Base-by-base conservation (phyloP, 1,284 basidiomycete genomes). In the Porogramme epimiltina region DNA sequence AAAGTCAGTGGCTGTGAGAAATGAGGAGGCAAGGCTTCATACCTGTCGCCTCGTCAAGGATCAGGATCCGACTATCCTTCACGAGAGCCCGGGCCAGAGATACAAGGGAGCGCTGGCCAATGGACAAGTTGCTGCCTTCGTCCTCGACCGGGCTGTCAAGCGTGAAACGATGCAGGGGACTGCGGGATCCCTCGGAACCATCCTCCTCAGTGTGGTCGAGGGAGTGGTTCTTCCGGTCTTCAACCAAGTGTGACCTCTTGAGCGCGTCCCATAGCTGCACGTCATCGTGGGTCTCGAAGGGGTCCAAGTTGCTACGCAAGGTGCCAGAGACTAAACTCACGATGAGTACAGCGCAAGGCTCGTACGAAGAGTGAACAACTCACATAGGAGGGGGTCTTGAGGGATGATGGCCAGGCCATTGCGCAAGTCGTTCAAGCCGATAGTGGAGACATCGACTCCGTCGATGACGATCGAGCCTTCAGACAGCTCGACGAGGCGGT, bases 141-240 rank as follows among this genome's bases (percentile, higher is more conserved):
- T 91, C 90, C 55, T 95, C 91, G 48, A 97, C 82, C 1, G 80
- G 71, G 42, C 82, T 89, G 66, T 96, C 93, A 8, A 95, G 77
- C 16, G 80, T 86, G 71, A 94, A 94, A 33, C 68, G 50, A 34
- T 58, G 63, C 2, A 61, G 54, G 2, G 62, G 62, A 3, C 54
- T 51, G 43, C 54, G 59, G 26, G 59, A 39, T 2, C 45, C 45
- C 16, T 37, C 34, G 4, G 43, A 39, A 25, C 64, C 64, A 16
- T 49, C 49, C 48, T 63, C 63, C 15, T 64, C 60, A 11, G 40
- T 36, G 16, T 48, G 47, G 20, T 63, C 61, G 9, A 63, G 0
- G 2, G 58, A 59, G 19, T 61, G 41, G 19, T 61, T 58, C 18
- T 61, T 61, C 49, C 47, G 54, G 40, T 67, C 64, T 37, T 85